Percentiles rank a stretch among this genome's conserved stretches.
phyloP scores from a whole-genome alignment of 2,329 filamentous ascomycete genomes.

The Incumbomyces delicatus region DNA sequence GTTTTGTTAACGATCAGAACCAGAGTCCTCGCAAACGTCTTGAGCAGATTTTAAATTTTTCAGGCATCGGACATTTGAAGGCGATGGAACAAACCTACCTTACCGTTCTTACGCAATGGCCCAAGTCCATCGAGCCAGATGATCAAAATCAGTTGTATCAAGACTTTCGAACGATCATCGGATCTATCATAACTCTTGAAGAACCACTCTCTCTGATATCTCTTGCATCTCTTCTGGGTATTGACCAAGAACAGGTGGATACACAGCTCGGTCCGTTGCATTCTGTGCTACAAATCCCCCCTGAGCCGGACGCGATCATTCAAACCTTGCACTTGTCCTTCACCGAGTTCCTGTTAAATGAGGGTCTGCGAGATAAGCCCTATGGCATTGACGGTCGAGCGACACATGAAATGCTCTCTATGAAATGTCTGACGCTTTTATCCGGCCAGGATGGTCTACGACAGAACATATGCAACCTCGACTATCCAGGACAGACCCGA shows the following conservation, averaged over 20 bases:
- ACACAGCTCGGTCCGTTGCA: constrained; percentile 3
- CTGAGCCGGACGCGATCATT: neutral
- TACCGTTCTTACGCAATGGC: too few relatives aligned
- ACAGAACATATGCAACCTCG: constrained; percentile 11
- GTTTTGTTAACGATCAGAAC: constrained; percentile 21
- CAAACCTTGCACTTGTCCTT: constrained; percentile 11
- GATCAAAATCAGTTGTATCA: constrained; percentile 3
- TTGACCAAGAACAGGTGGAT: neutral
- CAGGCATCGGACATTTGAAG: too few relatives aligned
- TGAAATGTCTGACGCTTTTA: constrained; percentile 7
- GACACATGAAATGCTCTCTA: constrained; percentile 4
- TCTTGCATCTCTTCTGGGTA: neutral
- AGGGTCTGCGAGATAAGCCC: constrained; percentile 4
- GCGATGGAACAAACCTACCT: constrained; percentile 10
- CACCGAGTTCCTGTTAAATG: constrained; percentile 10
- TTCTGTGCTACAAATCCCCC: constrained; percentile 5
- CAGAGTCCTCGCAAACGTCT: constrained; percentile 8
- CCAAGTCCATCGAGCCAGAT: too few relatives aligned
- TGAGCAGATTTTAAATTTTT: constrained; percentile 1
- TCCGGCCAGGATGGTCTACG: constrained; percentile 8
- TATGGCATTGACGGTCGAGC: constrained; percentile 5
- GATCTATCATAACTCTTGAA: constrained; percentile 7
- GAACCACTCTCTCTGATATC: constrained; percentile 7
- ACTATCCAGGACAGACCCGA: constrained; percentile 9
- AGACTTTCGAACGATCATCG: constrained; percentile 9